Conservation (phyloP, 2,329 filamentous ascomycete genomes). For the Arachnopeziza araneosa region DNA sequence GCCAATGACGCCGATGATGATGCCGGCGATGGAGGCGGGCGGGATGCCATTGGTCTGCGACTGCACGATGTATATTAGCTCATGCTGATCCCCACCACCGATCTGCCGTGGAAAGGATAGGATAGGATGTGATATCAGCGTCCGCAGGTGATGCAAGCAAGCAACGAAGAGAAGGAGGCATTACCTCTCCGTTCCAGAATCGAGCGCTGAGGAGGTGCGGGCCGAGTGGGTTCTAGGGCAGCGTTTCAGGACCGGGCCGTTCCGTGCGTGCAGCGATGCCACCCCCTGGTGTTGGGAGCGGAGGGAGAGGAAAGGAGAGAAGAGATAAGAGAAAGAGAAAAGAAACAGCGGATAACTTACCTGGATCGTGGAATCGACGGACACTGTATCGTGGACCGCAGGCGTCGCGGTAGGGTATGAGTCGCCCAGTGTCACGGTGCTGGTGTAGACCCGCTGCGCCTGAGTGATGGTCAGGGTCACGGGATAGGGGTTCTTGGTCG, state of each 20-base stretch:
- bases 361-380: not conserved
- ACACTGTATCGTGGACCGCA: not conserved
- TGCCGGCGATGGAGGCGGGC: conserved; percentile 13
- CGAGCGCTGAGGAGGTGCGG: not conserved
- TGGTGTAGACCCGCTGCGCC: not conserved
- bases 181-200: not conserved
- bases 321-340: too few species aligned
- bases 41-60: conserved; percentile 3
- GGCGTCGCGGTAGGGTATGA: not conserved
- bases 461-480: not conserved
- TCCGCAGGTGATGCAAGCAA: too few species aligned
- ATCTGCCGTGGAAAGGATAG: not conserved
- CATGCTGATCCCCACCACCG: not conserved
- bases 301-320: not conserved
- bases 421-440: not conserved
- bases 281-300: too few species aligned
- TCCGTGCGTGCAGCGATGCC: too few species aligned
- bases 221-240: not conserved
- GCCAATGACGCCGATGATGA: conserved; percentile 13
- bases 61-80: conserved; percentile 1
- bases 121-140: too few species aligned
- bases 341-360: not conserved
- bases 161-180: not conserved
- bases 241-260: not conserved
- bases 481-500: not conserved